Base-by-base conservation (phyloP, 225 moss, liverwort and hornwort genomes). In the Physcomitrellopsis africana region DNA sequence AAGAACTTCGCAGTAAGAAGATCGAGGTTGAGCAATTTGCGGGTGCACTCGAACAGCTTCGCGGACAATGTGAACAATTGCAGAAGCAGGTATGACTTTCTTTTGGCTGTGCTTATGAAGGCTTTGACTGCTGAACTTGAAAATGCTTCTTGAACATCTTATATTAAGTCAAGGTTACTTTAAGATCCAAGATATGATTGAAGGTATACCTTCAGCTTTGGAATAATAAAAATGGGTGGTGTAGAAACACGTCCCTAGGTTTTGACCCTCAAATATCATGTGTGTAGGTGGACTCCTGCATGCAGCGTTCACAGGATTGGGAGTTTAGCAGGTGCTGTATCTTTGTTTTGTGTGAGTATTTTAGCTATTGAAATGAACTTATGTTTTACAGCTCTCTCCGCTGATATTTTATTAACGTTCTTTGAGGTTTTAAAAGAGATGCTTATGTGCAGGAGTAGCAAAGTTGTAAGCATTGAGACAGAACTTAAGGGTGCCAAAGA, bases 1-100 rank as follows among this genome's bases (percentile, higher is more conserved):
- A 83, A 73, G 95, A 90, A 43, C 88, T 99, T 72, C 93, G 99
- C 62, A 78, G 46, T 46, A 90, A 74, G 63, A 93, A 85, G 78
- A 88, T 85, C 24, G 88, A 92, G 82, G 77, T 92, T 49, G 92
- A 92, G 78, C 78, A 81, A 43, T 77, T 89, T 23, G 85, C 90
- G 77, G 95, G 99, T 75, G 92, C 90, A 43, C 60, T 93, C 26
- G 76, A 85, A 71, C 93, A 99, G 82, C 91, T 99, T 79, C 82
- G 80, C 74, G 85, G 80, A 80, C 99, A 99, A 74, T 77, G 81
- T 77, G 79, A 85, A 49, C 87, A 92, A 22, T 79, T 99, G 68
- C 81, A 74, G 77, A 81, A 16, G 72, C 87, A 95, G 95, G 99
- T 94, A 10, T 9, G 60, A 17, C 53, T 42, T 65, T n/a, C 58